Evolutionary conservation across 768 basidiomycete species (phyloP).

Genomic region (Termitomyces heimii): DNA sequence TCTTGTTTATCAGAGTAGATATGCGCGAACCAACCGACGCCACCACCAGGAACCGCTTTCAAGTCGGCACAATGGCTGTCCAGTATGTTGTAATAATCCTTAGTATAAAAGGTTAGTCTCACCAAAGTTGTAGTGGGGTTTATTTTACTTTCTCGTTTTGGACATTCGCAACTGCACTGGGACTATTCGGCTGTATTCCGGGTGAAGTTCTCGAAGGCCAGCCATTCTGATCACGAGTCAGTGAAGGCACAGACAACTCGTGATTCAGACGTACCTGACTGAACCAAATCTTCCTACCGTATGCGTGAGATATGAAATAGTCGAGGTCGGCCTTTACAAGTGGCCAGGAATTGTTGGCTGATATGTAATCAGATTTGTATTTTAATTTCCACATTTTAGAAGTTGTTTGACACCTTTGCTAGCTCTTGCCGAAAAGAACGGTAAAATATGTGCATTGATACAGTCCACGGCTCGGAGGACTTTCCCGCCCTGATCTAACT

Average conservation of each 20-base stretch:
- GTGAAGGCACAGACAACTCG: background rate
- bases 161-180: constrained; percentile 51
- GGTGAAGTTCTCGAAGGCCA: constrained; percentile 66
- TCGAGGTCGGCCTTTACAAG: constrained; percentile 52
- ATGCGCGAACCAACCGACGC: constrained; percentile 82
- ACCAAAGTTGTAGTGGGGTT: background rate
- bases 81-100: constrained; percentile 63
- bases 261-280: constrained; percentile 43
- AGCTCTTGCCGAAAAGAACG: constrained; percentile 56
- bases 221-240: constrained; percentile 46
- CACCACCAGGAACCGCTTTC: constrained; percentile 53
- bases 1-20: constrained; percentile 64
- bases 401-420: constrained; percentile 37
- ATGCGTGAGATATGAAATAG: constrained; percentile 55
- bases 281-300: constrained; percentile 69
- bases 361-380: background rate
- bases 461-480: constrained; percentile 55
- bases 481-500: constrained; percentile 34
- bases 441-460: constrained; percentile 66
- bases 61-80: constrained; percentile 59
- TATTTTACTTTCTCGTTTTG: constrained; percentile 50
- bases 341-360: constrained; percentile 58
- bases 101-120: background rate
- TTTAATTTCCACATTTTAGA: background rate
- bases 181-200: constrained; percentile 62